phyloP scores from a whole-genome alignment of 352 stramenopile genomes.

The Vaucheria bursata region DNA sequence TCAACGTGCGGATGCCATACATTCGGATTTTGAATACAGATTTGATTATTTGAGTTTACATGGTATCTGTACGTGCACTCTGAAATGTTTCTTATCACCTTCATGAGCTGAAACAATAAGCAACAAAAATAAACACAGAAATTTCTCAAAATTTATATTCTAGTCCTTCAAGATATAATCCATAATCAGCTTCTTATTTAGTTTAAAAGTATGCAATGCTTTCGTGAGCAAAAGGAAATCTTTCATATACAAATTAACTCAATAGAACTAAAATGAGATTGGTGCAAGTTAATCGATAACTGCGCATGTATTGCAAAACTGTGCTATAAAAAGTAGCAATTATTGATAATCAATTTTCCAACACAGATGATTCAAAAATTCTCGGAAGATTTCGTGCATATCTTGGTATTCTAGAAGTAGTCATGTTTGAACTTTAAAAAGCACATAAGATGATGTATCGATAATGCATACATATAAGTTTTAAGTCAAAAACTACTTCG shows the following conservation, averaged over 20 bases:
- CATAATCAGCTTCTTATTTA: background rate
- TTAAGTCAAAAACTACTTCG: no score
- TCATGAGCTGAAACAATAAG: slow-evolving; percentile 16
- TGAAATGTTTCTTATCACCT: slow-evolving; percentile 70
- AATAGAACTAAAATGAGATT: no score
- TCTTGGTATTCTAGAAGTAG: no score
- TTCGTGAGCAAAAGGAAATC: background rate
- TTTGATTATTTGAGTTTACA: slow-evolving; percentile 60
- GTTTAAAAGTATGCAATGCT: background rate
- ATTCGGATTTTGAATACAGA: slow-evolving; percentile 72
- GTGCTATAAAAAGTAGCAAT: no score
- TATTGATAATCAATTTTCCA: no score
- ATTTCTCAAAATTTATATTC: background rate
- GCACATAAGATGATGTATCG: no score
- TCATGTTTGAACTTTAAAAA: no score
- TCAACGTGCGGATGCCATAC: slow-evolving; percentile 81
- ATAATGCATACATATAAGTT: no score
- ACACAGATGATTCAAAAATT: no score
- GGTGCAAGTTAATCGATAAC: no score
- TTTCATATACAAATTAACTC: background rate
- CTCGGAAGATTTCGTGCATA: no score
- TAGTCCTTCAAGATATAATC: background rate
- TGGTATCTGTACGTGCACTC: slow-evolving; percentile 80
- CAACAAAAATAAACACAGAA: background rate
- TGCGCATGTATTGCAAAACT: no score